Evolutionary conservation across 2,329 filamentous ascomycete genomes (phyloP), one percentile per base, ranked within the genome.

Genomic region (Annulohypoxylon truncatum): DNA sequence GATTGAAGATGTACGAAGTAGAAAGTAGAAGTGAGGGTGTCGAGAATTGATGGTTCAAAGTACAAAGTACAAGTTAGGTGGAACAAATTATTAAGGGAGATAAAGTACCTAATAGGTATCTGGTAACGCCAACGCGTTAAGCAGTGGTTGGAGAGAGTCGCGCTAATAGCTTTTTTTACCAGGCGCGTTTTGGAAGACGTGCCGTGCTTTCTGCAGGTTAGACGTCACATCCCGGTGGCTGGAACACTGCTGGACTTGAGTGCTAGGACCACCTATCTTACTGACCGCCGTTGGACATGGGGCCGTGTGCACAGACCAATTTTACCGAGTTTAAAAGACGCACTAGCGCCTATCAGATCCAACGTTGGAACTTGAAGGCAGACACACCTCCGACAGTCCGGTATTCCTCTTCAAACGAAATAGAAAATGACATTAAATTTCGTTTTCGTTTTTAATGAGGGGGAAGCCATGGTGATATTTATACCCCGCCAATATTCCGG

Each of bases 401-500:
- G 60, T 67, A 65, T 71, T 71, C 53, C 69, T 63, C 50, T 62
- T 58, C 40, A 66, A 64, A 64, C 46, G 63, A 64, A 53, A 42
- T 56, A 61, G 42, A 60, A 64, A 60, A 60, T 38, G 59, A 55
- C 64, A 50, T 62, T 51, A 38, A 46, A 48, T 65, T 64, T 58
- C 15, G n/a, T 42, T 35, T 24, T n/a, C 40, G 59, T 33, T 56
- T 53, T 53, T 33, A 26, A 46, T 47, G 61, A 64, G 71, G 72
- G 72, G 69, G 42, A 46, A 15, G 24, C 67, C 59, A 69, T 67
- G 50, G 55, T 68, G 68, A 71, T 79, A 77, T 80, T 79, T 80
- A 80, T 80, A 79, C 68, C 69, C 24, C 28, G 20, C 60, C 66
- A 59, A 38, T 20, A 40, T 35, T 57, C 63, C 63, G 59, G 24